Base-by-base conservation (phyloP, 2,329 filamentous ascomycete genomes). In the Paracamarosporium sp. region DNA sequence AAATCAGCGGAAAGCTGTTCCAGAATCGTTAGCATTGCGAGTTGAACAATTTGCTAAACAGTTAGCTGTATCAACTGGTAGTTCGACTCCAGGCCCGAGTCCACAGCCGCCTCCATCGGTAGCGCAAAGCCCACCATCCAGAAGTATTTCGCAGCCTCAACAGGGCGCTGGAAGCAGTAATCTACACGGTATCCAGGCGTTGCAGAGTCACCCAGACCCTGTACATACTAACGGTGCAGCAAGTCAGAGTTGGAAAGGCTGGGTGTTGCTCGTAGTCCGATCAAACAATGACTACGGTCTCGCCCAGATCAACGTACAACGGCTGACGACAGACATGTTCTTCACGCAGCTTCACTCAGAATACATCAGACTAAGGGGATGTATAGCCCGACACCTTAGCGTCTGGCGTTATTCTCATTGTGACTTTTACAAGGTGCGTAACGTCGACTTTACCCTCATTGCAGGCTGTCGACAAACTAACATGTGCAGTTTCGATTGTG, bases 361-460 rank as follows among this genome's bases (percentile, higher is more conserved):
- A 22, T 51, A 51, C 15, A 5, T 33, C 33, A 17, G 28, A 28
- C 27, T 51, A 11, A 51, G 28, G 41, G 47, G 47, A 4, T 51
- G 41, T 20, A 12, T 40, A 3, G 17, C 24, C 24, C 35, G 35
- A 20, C 41, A 11, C 25, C 30, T 51, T n/a, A 51, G 47, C 25
- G 24, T 51, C 35, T 51, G 47, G 47, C 20, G 33, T 15, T 51
- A 40, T 24, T 22, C 33, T 13, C 48, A 51, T 31, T 51, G 48
- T 24, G 48, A 51, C 35, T 51, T 51, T 17, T 28, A 22, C 12
- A 51, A 51, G 24, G 33, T 40, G 30, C 22, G 22, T 31, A 40
- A 17, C 17, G 36, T n/a, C 36, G 22, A 22, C 17, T 3, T 40
- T 4, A 2, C n/a, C 33, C 15, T 25, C n/a, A n/a, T 11, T 50